Evolutionary conservation across 1,139 yeast species (phyloP).

Genomic region (Scheffersomyces cryptocercus): DNA sequence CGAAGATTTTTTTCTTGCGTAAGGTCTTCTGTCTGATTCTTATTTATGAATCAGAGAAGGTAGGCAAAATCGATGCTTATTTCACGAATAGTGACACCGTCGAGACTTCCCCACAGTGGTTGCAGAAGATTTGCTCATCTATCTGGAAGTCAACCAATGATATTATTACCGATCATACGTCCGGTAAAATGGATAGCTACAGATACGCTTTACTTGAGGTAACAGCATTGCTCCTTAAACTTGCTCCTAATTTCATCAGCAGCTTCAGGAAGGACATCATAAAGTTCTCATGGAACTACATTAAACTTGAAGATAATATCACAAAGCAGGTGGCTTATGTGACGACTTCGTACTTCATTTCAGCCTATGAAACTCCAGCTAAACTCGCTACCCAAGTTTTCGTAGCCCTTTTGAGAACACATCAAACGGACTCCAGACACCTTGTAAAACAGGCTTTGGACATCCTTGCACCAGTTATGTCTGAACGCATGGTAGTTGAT

Average conservation of each 20-base stretch:
- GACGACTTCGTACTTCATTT: constrained; percentile 81
- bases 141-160: constrained; percentile 73
- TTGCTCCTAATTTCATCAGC: constrained; percentile 60
- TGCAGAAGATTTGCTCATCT: constrained; percentile 57
- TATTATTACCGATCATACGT: constrained; percentile 54
- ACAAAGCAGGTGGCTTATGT: constrained; percentile 94
- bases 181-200: constrained; percentile 74
- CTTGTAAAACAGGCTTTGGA: constrained; percentile 88
- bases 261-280: constrained; percentile 83
- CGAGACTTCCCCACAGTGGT: constrained; percentile 55
- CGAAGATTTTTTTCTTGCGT: constrained; percentile 65
- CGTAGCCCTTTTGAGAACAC: constrained; percentile 83
- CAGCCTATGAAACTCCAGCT: constrained; percentile 86
- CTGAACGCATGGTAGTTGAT: constrained; percentile 57
- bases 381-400: constrained; percentile 90
- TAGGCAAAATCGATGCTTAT: constrained; percentile 52
- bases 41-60: constrained; percentile 57
- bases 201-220: constrained; percentile 79
- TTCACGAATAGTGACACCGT: constrained; percentile 28
- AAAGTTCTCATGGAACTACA: constrained; percentile 92
- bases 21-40: constrained; percentile 67
- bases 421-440: constrained; percentile 81
- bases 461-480: constrained; percentile 84
- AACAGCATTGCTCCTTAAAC: constrained; percentile 73
- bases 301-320: constrained; percentile 84